A percentile compares a stretch with the other conserved stretches of the same genome.
Conservation (phyloP, 257 asterid species). For the Solanum chilense region DNA sequence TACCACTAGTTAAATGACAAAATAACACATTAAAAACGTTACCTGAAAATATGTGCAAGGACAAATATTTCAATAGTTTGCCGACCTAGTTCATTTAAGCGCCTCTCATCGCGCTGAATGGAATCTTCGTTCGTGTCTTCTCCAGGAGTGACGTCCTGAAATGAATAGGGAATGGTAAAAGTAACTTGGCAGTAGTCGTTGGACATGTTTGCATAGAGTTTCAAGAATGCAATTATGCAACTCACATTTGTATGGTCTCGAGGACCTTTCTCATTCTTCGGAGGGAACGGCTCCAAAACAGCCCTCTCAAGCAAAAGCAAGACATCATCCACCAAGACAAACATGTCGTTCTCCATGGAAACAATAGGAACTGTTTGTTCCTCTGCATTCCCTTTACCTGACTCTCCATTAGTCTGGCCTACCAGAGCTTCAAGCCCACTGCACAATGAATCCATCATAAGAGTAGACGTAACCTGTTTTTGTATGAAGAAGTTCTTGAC, state of each 20-base stretch:
- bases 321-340: conserved; percentile 80
- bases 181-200: neutral
- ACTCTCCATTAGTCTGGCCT: conserved; percentile 59
- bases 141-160: conserved; percentile 70
- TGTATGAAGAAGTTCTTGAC: conserved; percentile 84
- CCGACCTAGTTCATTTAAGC: conserved; percentile 88
- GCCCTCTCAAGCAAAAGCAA: conserved; percentile 75
- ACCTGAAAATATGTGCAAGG: conserved; percentile 87
- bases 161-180: neutral
- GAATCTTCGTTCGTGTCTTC: conserved; percentile 67
- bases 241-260: conserved; percentile 84
- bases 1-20: neutral
- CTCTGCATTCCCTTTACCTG: conserved; percentile 46
- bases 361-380: conserved; percentile 52
- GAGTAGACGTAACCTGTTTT: conserved; percentile 90
- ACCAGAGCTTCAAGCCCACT: conserved; percentile 88
- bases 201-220: neutral
- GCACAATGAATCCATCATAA: conserved; percentile 89
- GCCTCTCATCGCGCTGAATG: conserved; percentile 73
- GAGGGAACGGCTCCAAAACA: conserved; percentile 80
- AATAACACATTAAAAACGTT: neutral
- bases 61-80: conserved; percentile 86
- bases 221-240: neutral
- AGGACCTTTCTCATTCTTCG: conserved; percentile 90
- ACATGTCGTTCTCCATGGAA: conserved; percentile 55